Evolutionary conservation across 805 yeast genomes (phyloP).

Genomic region (Candida ovalis): DNA sequence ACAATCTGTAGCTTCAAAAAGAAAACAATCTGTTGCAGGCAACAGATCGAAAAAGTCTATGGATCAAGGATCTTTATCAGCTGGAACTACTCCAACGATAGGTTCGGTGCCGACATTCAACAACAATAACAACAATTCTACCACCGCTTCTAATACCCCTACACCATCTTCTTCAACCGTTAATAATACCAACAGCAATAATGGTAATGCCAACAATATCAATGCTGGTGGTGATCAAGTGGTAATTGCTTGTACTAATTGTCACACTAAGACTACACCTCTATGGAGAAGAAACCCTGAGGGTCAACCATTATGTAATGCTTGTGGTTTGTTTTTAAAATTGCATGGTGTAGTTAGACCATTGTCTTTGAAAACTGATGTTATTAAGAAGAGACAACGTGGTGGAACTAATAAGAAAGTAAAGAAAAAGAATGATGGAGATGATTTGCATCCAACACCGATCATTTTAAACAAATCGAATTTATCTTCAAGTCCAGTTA

Average conservation of each 20-base stretch:
- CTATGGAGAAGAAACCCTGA: constrained; percentile 91
- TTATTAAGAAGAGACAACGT: constrained; percentile 87
- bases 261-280: constrained; percentile 91
- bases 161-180: constrained; percentile 7
- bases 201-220: constrained; percentile 6
- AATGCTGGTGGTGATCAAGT: constrained; percentile 12
- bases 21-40: constrained; percentile 9
- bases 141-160: constrained; percentile 4
- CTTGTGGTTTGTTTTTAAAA: constrained; percentile 90
- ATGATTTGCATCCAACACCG: constrained; percentile 46
- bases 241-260: constrained; percentile 63
- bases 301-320: constrained; percentile 92
- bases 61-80: neutral
- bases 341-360: constrained; percentile 96
- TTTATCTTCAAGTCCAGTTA: neutral
- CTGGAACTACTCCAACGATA: constrained; percentile 14
- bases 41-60: neutral
- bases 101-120: constrained; percentile 7
- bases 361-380: constrained; percentile 71
- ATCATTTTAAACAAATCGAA: constrained; percentile 19
- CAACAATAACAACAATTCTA: neutral
- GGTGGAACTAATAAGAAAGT: constrained; percentile 29
- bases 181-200: constrained; percentile 5
- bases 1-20: constrained; percentile 15
- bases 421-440: constrained; percentile 39